Evolutionary conservation across 495 filamentous ascomycete genomes (phyloP).

Genomic region (Recurvomyces mirabilis): DNA sequence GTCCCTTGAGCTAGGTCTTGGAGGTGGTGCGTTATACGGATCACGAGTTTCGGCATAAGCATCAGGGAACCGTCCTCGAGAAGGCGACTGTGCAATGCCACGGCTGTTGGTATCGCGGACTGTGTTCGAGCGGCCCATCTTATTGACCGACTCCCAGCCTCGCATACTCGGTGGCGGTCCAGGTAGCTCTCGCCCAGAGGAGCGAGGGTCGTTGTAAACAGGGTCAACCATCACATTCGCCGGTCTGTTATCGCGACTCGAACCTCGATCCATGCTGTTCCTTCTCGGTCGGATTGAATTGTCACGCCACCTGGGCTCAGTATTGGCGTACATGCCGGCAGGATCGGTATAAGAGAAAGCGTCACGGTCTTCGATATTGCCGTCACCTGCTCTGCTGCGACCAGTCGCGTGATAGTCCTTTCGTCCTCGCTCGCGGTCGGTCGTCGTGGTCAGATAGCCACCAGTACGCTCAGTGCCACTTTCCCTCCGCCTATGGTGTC

Average conservation of each 20-base stretch:
- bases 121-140: conserved; percentile 21
- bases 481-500: conserved; percentile 21
- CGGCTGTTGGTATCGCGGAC: conserved; percentile 22
- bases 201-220: conserved; percentile 11
- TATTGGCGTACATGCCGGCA: conserved; percentile 32
- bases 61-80: conserved; percentile 3
- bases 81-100: too few relatives aligned
- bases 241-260: conserved; percentile 27
- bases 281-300: conserved; percentile 16
- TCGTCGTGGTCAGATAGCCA: conserved; percentile 9
- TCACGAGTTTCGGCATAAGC: conserved; percentile 20
- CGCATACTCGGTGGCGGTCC: conserved; percentile 32
- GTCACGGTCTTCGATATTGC: conserved; percentile 25
- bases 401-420: conserved; percentile 26
- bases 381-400: conserved; percentile 6
- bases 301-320: conserved; percentile 30
- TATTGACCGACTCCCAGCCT: conserved; percentile 31
- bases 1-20: conserved; percentile 23
- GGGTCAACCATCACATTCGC: conserved; percentile 26
- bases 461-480: conserved; percentile 13
- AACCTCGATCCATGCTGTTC: conserved; percentile 25
- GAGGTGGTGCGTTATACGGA: conserved; percentile 20
- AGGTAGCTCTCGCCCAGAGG: conserved; percentile 8
- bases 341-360: conserved; percentile 32
- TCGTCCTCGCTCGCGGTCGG: conserved; percentile 11